These are phyloP conservation scores for Adansonia gregorii DNA, from an alignment of 441 rosid genomes.

Conservation along the genomic window DNA sequence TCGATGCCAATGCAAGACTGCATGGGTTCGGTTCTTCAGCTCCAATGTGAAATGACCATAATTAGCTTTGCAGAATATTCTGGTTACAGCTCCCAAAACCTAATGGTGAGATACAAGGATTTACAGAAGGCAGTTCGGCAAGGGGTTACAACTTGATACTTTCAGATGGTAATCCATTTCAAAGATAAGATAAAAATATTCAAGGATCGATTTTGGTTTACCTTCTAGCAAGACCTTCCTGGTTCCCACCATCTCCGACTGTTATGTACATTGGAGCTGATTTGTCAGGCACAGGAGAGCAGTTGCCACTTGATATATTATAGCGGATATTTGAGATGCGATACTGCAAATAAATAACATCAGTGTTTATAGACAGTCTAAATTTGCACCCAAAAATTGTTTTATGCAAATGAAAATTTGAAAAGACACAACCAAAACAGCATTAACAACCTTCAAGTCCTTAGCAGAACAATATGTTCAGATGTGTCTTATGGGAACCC, in stretches of 20 bases:
- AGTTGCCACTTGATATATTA: constrained; percentile 48
- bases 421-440: neutral
- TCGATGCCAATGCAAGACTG: constrained; percentile 73
- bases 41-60: constrained; percentile 74
- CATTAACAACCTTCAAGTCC: neutral
- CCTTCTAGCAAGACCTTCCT: constrained; percentile 66
- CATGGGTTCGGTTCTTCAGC: constrained; percentile 67
- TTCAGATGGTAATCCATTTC: neutral
- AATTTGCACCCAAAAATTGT: neutral
- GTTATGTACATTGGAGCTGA: constrained; percentile 62
- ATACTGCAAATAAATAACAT: constrained; percentile 34
- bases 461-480: constrained; percentile 16
- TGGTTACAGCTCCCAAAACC: constrained; percentile 75
- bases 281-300: constrained; percentile 47
- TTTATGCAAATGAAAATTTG: neutral
- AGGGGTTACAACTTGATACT: neutral
- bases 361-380: constrained; percentile 14
- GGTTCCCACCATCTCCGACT: constrained; percentile 72
- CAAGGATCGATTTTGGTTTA: constrained; percentile 24
- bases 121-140: neutral
- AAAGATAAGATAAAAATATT: neutral
- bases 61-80: constrained; percentile 86
- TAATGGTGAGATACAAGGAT: constrained; percentile 28
- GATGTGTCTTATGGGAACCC: neutral
- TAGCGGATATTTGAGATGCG: constrained; percentile 50